These are phyloP conservation scores for Trichosanthes cucumerina DNA, from an alignment of 306 rosid species.

Conservation along the genomic window DNA sequence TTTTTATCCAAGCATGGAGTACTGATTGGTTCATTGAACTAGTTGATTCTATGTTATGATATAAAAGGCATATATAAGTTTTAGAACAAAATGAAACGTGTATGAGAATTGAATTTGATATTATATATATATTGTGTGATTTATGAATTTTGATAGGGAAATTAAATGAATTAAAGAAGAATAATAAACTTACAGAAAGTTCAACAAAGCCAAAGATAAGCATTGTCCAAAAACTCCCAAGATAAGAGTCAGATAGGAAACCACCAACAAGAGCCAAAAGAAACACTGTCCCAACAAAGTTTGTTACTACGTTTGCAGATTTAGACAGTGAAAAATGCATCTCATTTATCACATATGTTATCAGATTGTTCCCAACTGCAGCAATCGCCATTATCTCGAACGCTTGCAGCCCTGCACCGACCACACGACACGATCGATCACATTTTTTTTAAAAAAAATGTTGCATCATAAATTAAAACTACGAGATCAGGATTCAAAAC, in stretches of 20 bases:
- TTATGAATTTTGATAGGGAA: too few species aligned
- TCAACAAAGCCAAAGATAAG: conserved; percentile 86
- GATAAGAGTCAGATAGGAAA: conserved; percentile 80
- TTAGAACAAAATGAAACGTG: not conserved
- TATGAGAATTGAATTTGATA: too few species aligned
- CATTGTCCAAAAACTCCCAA: conserved; percentile 93
- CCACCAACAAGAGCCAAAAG: conserved; percentile 92
- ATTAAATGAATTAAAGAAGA: not conserved
- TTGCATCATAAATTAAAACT: not conserved
- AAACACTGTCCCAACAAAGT: conserved; percentile 93
- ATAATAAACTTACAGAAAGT: conserved; percentile 52
- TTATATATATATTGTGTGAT: too few species aligned
- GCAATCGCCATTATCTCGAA: conserved; percentile 98
- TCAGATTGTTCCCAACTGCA: conserved; percentile 98
- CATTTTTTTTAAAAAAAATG: too few species aligned
- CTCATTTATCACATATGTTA: conserved; percentile 76
- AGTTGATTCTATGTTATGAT: not conserved
- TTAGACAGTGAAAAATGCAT: conserved; percentile 84
- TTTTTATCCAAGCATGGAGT: not conserved
- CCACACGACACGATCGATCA: not conserved
- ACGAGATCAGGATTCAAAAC: too few species aligned
- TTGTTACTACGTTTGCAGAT: conserved; percentile 82
- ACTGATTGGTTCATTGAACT: not conserved
- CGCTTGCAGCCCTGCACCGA: conserved; percentile 59
- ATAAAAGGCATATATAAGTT: not conserved